Evolutionary conservation across 23 red algal genomes (phyloP).

Genomic region (Gracilaria domingensis): DNA sequence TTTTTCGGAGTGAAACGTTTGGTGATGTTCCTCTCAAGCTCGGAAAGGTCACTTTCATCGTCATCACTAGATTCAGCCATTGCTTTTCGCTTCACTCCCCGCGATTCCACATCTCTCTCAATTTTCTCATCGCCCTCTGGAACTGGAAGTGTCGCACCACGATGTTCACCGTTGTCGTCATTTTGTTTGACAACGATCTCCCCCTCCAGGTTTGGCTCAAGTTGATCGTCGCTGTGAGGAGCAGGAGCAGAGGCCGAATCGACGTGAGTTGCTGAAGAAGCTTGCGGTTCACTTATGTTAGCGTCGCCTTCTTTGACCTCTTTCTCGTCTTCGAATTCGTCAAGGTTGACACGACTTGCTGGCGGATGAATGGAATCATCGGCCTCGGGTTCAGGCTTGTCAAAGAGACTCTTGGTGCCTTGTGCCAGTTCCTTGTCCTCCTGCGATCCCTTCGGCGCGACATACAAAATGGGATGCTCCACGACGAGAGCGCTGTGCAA

Average conservation of each 20-base stretch:
- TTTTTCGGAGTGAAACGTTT: slow-evolving; percentile 8
- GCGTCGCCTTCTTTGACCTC: not conserved
- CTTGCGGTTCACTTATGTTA: not conserved
- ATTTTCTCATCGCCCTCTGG: not conserved
- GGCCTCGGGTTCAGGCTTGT: slow-evolving; percentile 55
- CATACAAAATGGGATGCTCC: slow-evolving; percentile 55
- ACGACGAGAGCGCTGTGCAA: slow-evolving; percentile 37
- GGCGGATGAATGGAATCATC: slow-evolving; percentile 27
- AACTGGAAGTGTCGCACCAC: not conserved
- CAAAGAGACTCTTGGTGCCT: slow-evolving; percentile 47
- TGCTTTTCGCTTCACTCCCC: slow-evolving; percentile 12
- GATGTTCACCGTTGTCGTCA: not conserved
- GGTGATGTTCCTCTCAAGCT: slow-evolving; percentile 28
- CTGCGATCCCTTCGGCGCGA: slow-evolving; percentile 34
- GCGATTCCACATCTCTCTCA: not conserved
- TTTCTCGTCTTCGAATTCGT: not conserved
- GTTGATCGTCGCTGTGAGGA: not conserved
- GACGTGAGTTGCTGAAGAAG: not conserved
- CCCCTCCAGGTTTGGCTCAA: not conserved
- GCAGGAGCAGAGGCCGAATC: not conserved
- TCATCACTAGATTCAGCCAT: not conserved
- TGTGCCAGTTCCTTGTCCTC: slow-evolving; percentile 31
- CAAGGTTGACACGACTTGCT: not conserved
- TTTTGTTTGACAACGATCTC: not conserved
- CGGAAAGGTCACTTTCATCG: slow-evolving; percentile 8